A percentile compares a stretch with the other conserved stretches of the same genome.
Conservation (phyloP, 169 alveolate species). For the Cryptosporidium tyzzeri region DNA sequence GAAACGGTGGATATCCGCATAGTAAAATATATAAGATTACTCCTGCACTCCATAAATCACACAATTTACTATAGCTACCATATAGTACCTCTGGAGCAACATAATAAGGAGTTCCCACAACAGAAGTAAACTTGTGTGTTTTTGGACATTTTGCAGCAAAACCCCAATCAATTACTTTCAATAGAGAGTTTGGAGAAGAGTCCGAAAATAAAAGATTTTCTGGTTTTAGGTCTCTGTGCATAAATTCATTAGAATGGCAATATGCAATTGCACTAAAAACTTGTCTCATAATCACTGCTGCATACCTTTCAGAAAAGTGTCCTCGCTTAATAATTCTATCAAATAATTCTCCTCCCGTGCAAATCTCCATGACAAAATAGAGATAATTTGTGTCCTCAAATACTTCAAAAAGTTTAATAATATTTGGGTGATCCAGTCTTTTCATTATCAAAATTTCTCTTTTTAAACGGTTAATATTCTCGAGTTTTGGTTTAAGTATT, state of each 20-base stretch:
- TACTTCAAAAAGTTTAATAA: conserved; percentile 76
- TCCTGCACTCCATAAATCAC: conserved; percentile 96
- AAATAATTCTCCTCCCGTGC: conserved; percentile 76
- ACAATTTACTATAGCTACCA: conserved; percentile 92
- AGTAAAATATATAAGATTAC: conserved; percentile 88
- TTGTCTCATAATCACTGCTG: conserved; percentile 92
- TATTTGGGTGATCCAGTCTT: conserved; percentile 79
- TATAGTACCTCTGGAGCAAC: conserved; percentile 96
- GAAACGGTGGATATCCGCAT: conserved; percentile 89
- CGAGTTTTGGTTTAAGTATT: conserved; percentile 86
- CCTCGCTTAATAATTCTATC: conserved; percentile 72
- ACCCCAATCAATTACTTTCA: conserved; percentile 95
- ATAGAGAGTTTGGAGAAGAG: conserved; percentile 85
- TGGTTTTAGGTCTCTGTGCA: conserved; percentile 92
- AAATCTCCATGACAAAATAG: conserved; percentile 74
- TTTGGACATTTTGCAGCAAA: conserved; percentile 90
- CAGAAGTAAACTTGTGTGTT: conserved; percentile 87
- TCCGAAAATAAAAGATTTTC: conserved; percentile 89
- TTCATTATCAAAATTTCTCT: conserved; percentile 89
- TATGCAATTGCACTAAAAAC: conserved; percentile 92
- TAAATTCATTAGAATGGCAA: conserved; percentile 89
- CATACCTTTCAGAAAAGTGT: conserved; percentile 88
- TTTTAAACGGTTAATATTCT: conserved; percentile 88
- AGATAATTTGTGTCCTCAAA: conserved; percentile 71
- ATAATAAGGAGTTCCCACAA: conserved; percentile 95